Base-by-base conservation (phyloP, 805 yeast species). In the Hanseniaspora vineae region DNA sequence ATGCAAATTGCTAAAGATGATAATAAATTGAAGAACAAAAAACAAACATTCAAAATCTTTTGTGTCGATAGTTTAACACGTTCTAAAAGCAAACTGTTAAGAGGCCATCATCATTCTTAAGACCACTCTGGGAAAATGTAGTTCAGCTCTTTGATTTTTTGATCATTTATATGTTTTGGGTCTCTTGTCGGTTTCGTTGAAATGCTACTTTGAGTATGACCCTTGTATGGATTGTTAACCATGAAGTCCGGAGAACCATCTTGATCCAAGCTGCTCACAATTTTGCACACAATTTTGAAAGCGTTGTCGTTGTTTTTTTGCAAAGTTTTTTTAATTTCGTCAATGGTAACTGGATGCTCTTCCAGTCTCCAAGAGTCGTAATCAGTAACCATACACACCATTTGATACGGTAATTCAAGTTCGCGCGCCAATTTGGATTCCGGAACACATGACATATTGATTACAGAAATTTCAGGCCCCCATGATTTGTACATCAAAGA, bases 321-420 rank as follows among this genome's bases (percentile, higher is more conserved):
- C 61, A 90, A 74, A 64, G 92, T 85, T 48, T 95, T 87, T 45
- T 92, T 88, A 40, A 92, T 96, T 4, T 95, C 84, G 68, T 89
- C 97, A n/a, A 92, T 97, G 9, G 97, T 89, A 44, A 92, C 99
- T 2, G 97, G 90, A 60, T 90, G 97, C 61, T 81, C 97, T 47
- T 77, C 78, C 58, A 83, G 95, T 61, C 88, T 84, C 99, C 99
- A 92, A 20, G 98, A 95, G 62, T 92, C 99, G 67, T 92, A 92
- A 66, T 92, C 99, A 3, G 99, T 92, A 1, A 95, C 82, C 99
- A 92, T 92, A 68, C 99, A 92, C 54, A 92, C 76, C 97, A 92
- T 92, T 67, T 90, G 97, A 68, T 92, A 92, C 31, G 95, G 75
- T 54, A 92, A 81, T 67, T 92, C 99, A 42, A 97, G 96, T 68